Conservation (phyloP, 2,329 filamentous ascomycete species). For the Xylariaceae sp. region DNA sequence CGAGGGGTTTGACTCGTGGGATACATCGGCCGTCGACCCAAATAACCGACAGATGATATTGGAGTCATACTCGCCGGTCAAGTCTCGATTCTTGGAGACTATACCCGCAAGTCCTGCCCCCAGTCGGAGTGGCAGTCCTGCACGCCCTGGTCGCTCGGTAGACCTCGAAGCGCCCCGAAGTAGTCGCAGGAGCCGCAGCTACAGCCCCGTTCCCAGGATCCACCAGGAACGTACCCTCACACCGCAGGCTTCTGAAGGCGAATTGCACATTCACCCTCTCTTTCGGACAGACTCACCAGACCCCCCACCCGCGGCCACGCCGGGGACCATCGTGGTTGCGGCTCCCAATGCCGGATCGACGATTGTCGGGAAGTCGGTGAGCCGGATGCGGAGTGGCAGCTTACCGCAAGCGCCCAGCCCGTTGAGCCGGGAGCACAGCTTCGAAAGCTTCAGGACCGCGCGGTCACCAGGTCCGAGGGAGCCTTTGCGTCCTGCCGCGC, state of each 20-base stretch:
- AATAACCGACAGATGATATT: constrained; percentile 52
- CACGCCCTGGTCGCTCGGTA: constrained; percentile 47
- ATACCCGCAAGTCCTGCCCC: constrained; percentile 60
- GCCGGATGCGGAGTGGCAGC: constrained; percentile 49
- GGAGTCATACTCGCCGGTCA: constrained; percentile 38
- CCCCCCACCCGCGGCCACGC: constrained; percentile 57
- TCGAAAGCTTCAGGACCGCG: constrained; percentile 36
- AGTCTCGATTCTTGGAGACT: constrained; percentile 54
- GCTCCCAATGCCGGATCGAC: constrained; percentile 61
- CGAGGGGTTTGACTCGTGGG: constrained; percentile 70
- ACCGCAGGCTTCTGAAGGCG: constrained; percentile 34
- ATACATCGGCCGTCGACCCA: constrained; percentile 60
- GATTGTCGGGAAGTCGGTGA: constrained; percentile 47
- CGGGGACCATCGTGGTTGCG: constrained; percentile 63
- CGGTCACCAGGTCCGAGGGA: constrained; percentile 19
- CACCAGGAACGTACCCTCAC: constrained; percentile 29
- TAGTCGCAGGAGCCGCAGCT: constrained; percentile 42
- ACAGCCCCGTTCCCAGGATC: constrained; percentile 35
- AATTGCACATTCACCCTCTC: constrained; percentile 69
- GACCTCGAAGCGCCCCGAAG: constrained; percentile 46
- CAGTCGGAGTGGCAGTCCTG: constrained; percentile 59
- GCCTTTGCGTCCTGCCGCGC: no score
- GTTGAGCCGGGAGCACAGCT: constrained; percentile 41
- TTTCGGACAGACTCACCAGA: constrained; percentile 66
- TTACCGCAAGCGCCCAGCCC: constrained; percentile 40